Conservation (phyloP, 768 basidiomycete species). For the Podaxis pistillaris region DNA sequence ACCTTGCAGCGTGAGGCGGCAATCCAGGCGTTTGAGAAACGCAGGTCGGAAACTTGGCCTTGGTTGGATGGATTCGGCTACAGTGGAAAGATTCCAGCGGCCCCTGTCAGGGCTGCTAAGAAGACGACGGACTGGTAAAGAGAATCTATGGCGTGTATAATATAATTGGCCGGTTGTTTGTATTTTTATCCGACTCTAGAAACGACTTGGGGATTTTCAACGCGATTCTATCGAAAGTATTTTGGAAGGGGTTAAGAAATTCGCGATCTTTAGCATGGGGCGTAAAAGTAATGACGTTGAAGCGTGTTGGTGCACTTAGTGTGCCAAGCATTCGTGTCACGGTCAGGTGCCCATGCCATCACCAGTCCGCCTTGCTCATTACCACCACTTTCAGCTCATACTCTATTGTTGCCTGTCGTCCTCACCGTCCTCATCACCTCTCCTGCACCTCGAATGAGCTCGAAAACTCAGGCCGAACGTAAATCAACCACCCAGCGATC, state of each 20-base stretch:
- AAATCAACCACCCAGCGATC: conserved; percentile 3
- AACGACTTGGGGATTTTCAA: neutral
- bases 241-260: neutral
- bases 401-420: neutral
- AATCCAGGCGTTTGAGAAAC: conserved; percentile 81
- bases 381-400: neutral
- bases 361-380: neutral
- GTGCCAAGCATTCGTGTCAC: neutral
- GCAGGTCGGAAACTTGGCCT: conserved; percentile 79
- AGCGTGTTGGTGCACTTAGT: neutral
- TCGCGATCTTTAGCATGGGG: neutral
- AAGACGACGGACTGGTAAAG: conserved; percentile 75
- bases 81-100: conserved; percentile 71
- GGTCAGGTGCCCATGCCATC: conserved; percentile 9
- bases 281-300: neutral
- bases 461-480: conserved; percentile 8
- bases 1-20: conserved; percentile 76
- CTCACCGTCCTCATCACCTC: neutral
- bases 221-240: neutral
- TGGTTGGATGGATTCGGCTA: conserved; percentile 98
- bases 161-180: neutral
- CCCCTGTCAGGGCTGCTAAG: conserved; percentile 30
- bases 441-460: conserved; percentile 8
- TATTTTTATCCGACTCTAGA: conserved; percentile 6
- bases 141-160: neutral